These are phyloP conservation scores for Syzygium grande DNA, from an alignment of 345 rosid genomes.

Conservation along the genomic window DNA sequence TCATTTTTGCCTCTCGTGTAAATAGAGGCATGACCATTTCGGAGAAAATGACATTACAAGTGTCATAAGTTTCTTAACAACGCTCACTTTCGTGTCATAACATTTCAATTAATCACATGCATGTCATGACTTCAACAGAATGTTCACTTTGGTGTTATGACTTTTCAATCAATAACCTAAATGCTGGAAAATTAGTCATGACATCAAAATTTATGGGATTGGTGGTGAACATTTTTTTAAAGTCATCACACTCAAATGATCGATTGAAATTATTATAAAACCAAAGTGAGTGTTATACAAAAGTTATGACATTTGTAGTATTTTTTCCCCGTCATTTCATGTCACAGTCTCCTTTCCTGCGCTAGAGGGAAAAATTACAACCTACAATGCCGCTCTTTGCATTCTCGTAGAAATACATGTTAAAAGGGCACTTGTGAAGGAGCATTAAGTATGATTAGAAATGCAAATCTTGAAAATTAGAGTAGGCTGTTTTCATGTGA, in stretches of 20 bases:
- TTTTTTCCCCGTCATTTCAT: neutral
- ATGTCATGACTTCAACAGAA: neutral
- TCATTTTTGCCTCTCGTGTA: neutral
- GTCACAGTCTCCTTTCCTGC: neutral
- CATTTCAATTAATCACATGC: neutral
- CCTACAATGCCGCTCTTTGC: neutral
- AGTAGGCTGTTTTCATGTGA: neutral
- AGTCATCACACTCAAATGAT: neutral
- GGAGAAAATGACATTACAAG: too few species aligned
- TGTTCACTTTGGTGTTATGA: neutral
- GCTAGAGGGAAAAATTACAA: neutral
- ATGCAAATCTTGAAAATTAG: neutral
- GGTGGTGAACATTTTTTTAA: neutral
- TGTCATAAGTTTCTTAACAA: neutral
- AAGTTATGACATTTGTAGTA: neutral
- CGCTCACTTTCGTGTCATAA: neutral
- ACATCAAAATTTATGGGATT: neutral
- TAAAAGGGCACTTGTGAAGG: neutral
- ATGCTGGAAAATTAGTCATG: fast-evolving
- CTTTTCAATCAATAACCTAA: neutral
- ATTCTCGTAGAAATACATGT: neutral
- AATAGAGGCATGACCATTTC: neutral
- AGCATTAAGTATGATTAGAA: neutral
- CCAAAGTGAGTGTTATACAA: fast-evolving
- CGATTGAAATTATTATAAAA: neutral